A percentile compares a stretch with the other conserved stretches of the same genome.
Evolutionary conservation across 2,329 filamentous ascomycete genomes (phyloP).

Genomic region (Pleomassaria siparia): DNA sequence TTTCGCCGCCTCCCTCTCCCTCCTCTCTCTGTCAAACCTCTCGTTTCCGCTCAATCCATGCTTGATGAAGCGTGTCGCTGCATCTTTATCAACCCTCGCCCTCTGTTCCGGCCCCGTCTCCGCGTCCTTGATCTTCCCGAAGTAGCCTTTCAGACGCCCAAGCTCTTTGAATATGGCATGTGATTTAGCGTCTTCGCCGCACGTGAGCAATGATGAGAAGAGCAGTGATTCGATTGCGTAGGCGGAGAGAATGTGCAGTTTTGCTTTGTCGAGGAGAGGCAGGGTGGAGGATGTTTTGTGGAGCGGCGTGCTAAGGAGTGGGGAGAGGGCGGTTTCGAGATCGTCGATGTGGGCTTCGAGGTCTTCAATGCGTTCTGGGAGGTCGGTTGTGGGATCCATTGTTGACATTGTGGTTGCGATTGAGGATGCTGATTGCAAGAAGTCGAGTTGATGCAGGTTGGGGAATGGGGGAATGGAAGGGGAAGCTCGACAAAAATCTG

Average conservation of each 20-base stretch:
- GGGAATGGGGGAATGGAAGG: too few species aligned
- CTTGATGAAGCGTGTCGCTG: constrained; percentile 79
- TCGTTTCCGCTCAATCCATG: constrained; percentile 66
- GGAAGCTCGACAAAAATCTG: constrained; percentile 1
- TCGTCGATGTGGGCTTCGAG: constrained; percentile 79
- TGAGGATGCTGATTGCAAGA: not conserved
- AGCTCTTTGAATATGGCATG: constrained; percentile 87
- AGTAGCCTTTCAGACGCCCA: constrained; percentile 84
- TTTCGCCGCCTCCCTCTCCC: constrained; percentile 30
- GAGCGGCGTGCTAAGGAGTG: constrained; percentile 68
- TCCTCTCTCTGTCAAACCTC: constrained; percentile 45
- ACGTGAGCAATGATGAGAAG: constrained; percentile 78
- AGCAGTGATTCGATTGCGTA: constrained; percentile 90
- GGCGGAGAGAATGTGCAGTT: constrained; percentile 83
- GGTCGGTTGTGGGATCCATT: constrained; percentile 45
- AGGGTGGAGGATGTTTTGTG: constrained; percentile 72
- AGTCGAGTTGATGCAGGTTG: too few species aligned
- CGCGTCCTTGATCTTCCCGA: constrained; percentile 81
- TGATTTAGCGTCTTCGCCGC: constrained; percentile 75
- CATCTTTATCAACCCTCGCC: constrained; percentile 69
- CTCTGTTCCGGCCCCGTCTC: constrained; percentile 65
- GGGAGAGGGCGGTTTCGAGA: constrained; percentile 71
- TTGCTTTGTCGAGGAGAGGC: constrained; percentile 91
- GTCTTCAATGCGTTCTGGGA: constrained; percentile 69
- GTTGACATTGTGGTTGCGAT: not conserved